phyloP scores from a whole-genome alignment of 179 eudicot species.

The Corrigiola litoralis region DNA sequence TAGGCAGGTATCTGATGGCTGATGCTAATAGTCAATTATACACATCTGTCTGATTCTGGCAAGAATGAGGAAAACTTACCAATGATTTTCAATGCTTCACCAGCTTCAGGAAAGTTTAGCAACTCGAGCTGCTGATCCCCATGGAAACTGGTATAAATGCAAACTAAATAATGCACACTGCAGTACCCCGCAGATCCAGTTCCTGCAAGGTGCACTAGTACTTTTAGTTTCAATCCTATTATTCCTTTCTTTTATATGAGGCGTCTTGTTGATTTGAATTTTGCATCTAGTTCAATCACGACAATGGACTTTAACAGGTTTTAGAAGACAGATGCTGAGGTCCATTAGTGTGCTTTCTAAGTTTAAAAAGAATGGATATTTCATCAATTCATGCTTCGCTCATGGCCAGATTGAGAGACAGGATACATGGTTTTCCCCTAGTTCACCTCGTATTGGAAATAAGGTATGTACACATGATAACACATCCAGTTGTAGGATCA shows the following conservation, averaged over 20 bases:
- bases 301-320: conserved; percentile 39
- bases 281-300: neutral
- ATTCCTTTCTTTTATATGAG: neutral
- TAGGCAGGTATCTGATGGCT: too few species aligned
- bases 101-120: conserved; percentile 79
- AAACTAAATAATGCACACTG: conserved; percentile 53
- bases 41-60: neutral
- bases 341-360: conserved; percentile 40
- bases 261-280: neutral
- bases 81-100: neutral
- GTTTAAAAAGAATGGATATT: conserved; percentile 66
- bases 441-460: conserved; percentile 51
- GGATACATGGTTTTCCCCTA: conserved; percentile 73
- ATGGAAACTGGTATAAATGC: conserved; percentile 64
- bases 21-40: neutral
- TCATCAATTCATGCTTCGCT: conserved; percentile 85
- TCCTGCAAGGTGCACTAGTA: conserved; percentile 52
- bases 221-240: neutral
- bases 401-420: conserved; percentile 89
- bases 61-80: neutral
- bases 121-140: conserved; percentile 67
- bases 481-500: neutral
- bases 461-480: conserved; percentile 19
- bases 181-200: conserved; percentile 58
- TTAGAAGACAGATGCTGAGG: conserved; percentile 69